Conservation (phyloP, 2,329 filamentous ascomycete species). For the Penicillium frequentans region DNA sequence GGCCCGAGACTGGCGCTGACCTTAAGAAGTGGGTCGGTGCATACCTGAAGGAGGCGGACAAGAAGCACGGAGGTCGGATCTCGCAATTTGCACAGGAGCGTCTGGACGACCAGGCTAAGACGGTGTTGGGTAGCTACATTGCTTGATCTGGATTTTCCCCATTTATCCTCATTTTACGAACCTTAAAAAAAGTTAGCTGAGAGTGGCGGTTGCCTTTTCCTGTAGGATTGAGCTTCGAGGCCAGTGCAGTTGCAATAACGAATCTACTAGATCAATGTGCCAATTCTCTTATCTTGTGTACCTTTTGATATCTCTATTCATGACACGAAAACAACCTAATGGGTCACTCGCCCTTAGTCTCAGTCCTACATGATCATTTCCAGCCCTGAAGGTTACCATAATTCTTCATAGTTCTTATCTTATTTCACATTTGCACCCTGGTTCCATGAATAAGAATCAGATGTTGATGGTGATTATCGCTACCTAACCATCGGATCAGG, state of each 20-base stretch:
- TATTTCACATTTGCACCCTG: too few relatives aligned
- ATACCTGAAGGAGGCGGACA: conserved; percentile 76
- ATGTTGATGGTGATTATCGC: background rate
- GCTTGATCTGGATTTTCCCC: conserved; percentile 15
- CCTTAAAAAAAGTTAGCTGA: background rate
- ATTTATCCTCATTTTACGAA: background rate
- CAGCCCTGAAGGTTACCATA: too few relatives aligned
- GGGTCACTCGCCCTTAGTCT: background rate
- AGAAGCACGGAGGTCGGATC: conserved; percentile 69
- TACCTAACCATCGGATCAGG: background rate
- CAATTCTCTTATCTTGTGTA: background rate
- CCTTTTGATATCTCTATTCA: background rate
- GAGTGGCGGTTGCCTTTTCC: background rate
- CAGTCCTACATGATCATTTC: too few relatives aligned
- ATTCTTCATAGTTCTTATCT: too few relatives aligned
- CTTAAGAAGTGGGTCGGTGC: conserved; percentile 78
- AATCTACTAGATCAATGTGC: conserved; percentile 1
- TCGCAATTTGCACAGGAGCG: conserved; percentile 70
- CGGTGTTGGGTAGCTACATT: conserved; percentile 51
- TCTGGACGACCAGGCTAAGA: conserved; percentile 61
- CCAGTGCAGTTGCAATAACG: background rate
- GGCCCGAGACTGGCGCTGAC: conserved; percentile 78
- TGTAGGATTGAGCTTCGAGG: background rate
- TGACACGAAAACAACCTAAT: background rate
- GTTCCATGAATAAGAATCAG: background rate